phyloP scores from a whole-genome alignment of 768 basidiomycete species.

The Coprinopsis strossmayeri region DNA sequence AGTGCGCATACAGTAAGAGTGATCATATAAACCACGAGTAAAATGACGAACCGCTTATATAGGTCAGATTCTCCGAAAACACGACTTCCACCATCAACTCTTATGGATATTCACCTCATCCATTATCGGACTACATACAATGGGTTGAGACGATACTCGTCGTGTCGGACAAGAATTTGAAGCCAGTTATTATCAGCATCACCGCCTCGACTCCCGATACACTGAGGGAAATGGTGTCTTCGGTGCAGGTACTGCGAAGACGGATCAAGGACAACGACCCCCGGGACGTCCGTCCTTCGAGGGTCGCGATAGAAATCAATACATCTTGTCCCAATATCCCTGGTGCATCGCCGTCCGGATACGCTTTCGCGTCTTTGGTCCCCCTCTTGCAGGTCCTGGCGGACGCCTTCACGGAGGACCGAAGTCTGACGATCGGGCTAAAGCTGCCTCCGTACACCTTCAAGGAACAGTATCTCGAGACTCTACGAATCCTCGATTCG shows the following conservation, averaged over 20 bases:
- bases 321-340: conserved; percentile 80
- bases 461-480: conserved; percentile 50
- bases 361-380: conserved; percentile 44
- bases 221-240: conserved; percentile 47
- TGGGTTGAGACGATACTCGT: conserved; percentile 54
- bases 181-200: conserved; percentile 76
- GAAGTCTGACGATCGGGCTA: conserved; percentile 59
- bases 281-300: conserved; percentile 16
- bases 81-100: conserved; percentile 67
- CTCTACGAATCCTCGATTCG: conserved; percentile 43
- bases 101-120: conserved; percentile 82
- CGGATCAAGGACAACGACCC: conserved; percentile 22
- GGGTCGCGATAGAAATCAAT: conserved; percentile 75
- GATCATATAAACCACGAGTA: not conserved
- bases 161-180: conserved; percentile 12
- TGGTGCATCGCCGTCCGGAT: conserved; percentile 57
- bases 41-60: conserved; percentile 5
- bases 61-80: conserved; percentile 57
- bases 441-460: conserved; percentile 76
- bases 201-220: conserved; percentile 51
- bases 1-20: conserved; percentile 35
- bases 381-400: conserved; percentile 53
- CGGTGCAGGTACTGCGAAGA: conserved; percentile 56
- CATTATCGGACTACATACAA: conserved; percentile 55
- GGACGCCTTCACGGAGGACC: conserved; percentile 40